These are phyloP conservation scores for Neonectria hederae DNA, from an alignment of 2,329 filamentous ascomycete species.

Conservation along the genomic window DNA sequence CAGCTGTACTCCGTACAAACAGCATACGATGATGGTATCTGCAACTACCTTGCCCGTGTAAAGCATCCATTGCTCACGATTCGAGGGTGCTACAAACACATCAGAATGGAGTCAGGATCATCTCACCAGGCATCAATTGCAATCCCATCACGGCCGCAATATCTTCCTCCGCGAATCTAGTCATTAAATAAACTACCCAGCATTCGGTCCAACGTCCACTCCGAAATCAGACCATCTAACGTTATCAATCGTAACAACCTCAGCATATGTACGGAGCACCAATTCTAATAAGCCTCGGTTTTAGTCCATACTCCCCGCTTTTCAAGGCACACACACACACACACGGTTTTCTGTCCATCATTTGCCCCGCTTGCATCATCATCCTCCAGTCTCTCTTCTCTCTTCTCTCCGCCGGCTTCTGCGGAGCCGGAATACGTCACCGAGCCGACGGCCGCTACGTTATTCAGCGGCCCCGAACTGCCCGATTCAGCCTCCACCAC, in stretches of 20 bases:
- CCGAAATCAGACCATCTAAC: not conserved
- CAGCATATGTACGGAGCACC: not conserved
- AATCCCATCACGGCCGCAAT: not conserved
- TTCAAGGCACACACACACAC: not conserved
- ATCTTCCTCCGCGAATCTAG: not conserved
- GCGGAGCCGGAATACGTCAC: constrained; percentile 18
- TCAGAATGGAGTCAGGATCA: not conserved
- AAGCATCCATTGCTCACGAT: not conserved
- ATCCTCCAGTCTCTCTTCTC: not conserved
- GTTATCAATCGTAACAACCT: not conserved
- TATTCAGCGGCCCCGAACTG: constrained; percentile 17
- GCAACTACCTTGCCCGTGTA: not conserved
- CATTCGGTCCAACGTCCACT: not conserved
- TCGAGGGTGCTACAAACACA: not conserved
- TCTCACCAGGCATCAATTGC: not conserved
- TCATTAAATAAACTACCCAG: not conserved
- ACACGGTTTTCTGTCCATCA: not conserved
- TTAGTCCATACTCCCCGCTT: not conserved
- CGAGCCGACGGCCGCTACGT: constrained; percentile 2
- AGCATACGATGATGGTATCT: not conserved
- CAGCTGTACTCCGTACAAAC: not conserved
- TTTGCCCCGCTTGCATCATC: constrained; percentile 28
- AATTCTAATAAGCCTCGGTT: not conserved
- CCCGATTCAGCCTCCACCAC: constrained; percentile 10
- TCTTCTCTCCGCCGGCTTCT: not conserved